A percentile compares a stretch with the other conserved stretches of the same genome.
These are phyloP conservation scores for Fomitopsis palustris DNA, from an alignment of 1,284 basidiomycete genomes.

Conservation along the genomic window DNA sequence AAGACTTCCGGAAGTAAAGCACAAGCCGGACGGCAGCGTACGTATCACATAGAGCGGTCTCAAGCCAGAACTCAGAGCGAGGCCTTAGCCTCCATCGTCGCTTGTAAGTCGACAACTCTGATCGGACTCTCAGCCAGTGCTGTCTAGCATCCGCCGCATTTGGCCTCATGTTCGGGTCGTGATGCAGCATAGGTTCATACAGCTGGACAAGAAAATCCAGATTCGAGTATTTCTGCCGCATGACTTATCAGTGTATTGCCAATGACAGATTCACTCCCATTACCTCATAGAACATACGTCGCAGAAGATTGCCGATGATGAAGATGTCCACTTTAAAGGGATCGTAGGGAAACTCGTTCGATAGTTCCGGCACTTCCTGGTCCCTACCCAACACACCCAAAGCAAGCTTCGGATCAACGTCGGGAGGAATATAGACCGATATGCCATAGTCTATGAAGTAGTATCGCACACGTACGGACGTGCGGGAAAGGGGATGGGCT, in stretches of 20 bases:
- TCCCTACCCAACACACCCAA: conserved; percentile 19
- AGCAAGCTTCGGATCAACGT: conserved; percentile 6
- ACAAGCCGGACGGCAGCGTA: too few relatives aligned
- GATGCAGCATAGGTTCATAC: too few relatives aligned
- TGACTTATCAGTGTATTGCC: background rate
- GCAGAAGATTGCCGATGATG: conserved; percentile 23
- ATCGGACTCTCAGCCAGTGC: too few relatives aligned
- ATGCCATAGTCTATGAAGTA: conserved; percentile 26
- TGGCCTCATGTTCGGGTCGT: too few relatives aligned
- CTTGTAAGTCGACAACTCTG: too few relatives aligned
- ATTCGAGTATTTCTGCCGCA: background rate
- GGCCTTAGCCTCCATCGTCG: too few relatives aligned
- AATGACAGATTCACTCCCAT: background rate
- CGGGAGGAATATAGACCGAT: conserved; percentile 12
- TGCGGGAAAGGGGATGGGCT: conserved; percentile 8
- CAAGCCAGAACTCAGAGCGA: too few relatives aligned
- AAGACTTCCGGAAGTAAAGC: too few relatives aligned
- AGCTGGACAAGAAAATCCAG: too few relatives aligned
- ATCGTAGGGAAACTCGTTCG: conserved; percentile 21
- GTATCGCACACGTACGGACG: conserved; percentile 14
- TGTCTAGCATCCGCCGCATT: too few relatives aligned
- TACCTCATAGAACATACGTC: conserved; percentile 20
- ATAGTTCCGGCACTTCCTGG: conserved; percentile 26
- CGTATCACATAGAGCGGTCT: too few relatives aligned
- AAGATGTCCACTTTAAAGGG: conserved; percentile 30